phyloP scores from a whole-genome alignment of 306 rosid species.

The Mimosa bimucronata region DNA sequence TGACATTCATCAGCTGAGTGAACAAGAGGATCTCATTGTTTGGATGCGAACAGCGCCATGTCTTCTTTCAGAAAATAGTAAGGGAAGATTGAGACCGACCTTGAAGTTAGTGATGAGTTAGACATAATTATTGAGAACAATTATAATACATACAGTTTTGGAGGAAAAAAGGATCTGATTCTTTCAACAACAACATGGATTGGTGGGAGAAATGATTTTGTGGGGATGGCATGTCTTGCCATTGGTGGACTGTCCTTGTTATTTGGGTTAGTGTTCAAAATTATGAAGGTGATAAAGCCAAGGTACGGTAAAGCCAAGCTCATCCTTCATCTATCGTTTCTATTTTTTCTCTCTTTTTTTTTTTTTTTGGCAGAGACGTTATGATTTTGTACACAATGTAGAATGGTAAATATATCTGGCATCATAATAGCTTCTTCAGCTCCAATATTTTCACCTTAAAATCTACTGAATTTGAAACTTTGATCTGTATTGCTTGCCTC shows the following conservation, averaged over 20 bases:
- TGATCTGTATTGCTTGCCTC: too few species aligned
- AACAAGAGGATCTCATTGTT: constrained; percentile 90
- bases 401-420: not conserved
- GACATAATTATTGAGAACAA: constrained; percentile 67
- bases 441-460: too few species aligned
- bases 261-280: constrained; percentile 61
- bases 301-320: constrained; percentile 52
- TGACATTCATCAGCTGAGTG: constrained; percentile 62
- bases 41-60: constrained; percentile 93
- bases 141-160: constrained; percentile 79
- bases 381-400: not conserved
- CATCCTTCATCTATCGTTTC: not conserved
- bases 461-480: too few species aligned
- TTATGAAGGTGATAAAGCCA: constrained; percentile 75
- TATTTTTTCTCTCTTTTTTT: too few species aligned
- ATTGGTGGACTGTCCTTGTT: constrained; percentile 59
- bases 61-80: constrained; percentile 85
- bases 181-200: constrained; percentile 86
- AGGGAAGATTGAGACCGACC: constrained; percentile 78
- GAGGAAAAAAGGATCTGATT: constrained; percentile 68
- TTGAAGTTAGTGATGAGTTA: constrained; percentile 61
- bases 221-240: too few species aligned
- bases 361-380: not conserved
- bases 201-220: constrained; percentile 88
- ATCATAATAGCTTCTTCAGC: too few species aligned